A percentile compares a stretch with the other conserved stretches of the same genome.
These are phyloP conservation scores for Hypoxylon sp. DNA, from an alignment of 2,329 filamentous ascomycete genomes.

Conservation along the genomic window DNA sequence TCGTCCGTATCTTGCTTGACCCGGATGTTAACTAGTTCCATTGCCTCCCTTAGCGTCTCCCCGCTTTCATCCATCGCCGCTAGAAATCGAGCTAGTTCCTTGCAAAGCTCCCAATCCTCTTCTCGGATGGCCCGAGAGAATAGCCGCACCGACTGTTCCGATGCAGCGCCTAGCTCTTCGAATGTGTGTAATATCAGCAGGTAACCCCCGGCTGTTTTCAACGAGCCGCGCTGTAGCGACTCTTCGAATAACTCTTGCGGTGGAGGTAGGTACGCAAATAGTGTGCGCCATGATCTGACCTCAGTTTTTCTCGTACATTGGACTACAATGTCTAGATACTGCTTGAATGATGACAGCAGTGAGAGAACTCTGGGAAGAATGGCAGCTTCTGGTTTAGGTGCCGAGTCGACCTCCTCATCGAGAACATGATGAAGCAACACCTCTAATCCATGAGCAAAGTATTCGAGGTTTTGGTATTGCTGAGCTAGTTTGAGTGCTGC, in stretches of 20 bases:
- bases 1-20: constrained; percentile 55
- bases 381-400: constrained; percentile 73
- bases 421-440: constrained; percentile 92
- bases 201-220: constrained; percentile 97
- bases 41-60: constrained; percentile 79
- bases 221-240: constrained; percentile 83
- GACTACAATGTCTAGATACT: constrained; percentile 94
- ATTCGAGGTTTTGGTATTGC: constrained; percentile 88
- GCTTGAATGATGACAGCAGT: constrained; percentile 78
- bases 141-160: constrained; percentile 84
- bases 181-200: constrained; percentile 93
- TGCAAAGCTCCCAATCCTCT: constrained; percentile 95
- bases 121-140: constrained; percentile 85
- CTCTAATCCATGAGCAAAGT: constrained; percentile 94
- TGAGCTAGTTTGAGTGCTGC: constrained; percentile 86
- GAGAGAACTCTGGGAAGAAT: constrained; percentile 75
- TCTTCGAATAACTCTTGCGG: constrained; percentile 95
- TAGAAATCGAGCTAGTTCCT: constrained; percentile 93
- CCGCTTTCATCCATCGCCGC: constrained; percentile 92
- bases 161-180: constrained; percentile 77
- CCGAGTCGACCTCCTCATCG: constrained; percentile 90
- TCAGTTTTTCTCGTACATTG: constrained; percentile 98
- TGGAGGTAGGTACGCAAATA: constrained; percentile 92
- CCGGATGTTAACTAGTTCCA: constrained; percentile 71
- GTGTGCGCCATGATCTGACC: constrained; percentile 91